Evolutionary conservation across 2,329 filamentous ascomycete genomes (phyloP), one percentile per base, ranked within the genome.

Genomic region (Alternaria triticina): DNA sequence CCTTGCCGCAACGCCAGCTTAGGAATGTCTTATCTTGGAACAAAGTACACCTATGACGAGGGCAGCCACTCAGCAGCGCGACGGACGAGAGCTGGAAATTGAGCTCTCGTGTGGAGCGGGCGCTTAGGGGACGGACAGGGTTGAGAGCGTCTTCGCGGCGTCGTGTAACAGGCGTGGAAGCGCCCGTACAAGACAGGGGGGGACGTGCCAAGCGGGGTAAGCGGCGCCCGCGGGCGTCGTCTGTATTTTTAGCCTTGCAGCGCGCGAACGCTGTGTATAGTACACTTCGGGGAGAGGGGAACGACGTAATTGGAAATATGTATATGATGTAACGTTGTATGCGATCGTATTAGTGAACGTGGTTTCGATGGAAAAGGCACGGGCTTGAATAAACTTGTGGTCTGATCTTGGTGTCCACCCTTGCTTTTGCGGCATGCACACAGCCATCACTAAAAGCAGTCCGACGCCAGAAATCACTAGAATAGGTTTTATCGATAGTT

Each of bases 371-470:
- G 30, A 33, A 56, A 46, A 44, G 33, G 40, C 54, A 27, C 40
- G 45, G 33, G 11, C n/a, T n/a, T 54, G 50, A 45, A 54, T 57
- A 57, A 64, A 64, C 61, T 20, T 56, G 40, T 64, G 61, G 61
- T 61, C 61, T 46, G 54, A 61, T 52, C 51, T 22, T 56, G 43
- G 43, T 57, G 17, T 33, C 13, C 33, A 22, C 20, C 25, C 58
- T 57, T 46, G 59, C 46, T 47, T 40, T 46, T 51, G 54, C 40
- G 56, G 57, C 47, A 56, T 63, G 50, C 61, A 58, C 45, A 46
- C 54, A 46, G 54, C 44, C 33, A 28, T 25, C 28, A 36, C 59
- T 33, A 43, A 62, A 59, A 54, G 43, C 45, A 54, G 44, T 57
- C 13, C 54, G 20, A 36, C n/a, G 20, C 25, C 44, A 23, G 13